Evolutionary conservation across 148 eudicot genomes (phyloP).

Genomic region (Chenopodium album): DNA sequence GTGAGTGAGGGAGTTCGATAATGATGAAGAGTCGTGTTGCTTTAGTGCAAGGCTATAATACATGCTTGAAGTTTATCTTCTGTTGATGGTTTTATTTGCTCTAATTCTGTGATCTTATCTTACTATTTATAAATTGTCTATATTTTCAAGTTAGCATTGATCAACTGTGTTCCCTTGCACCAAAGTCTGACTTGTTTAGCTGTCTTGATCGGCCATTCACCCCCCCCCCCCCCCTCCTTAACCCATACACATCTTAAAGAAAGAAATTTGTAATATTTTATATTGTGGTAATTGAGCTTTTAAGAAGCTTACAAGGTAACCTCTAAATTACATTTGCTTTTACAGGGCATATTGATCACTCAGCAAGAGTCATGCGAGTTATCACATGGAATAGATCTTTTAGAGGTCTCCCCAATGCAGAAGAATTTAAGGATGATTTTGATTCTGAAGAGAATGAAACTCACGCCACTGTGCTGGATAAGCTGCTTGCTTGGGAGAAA

Average conservation of each 20-base stretch:
- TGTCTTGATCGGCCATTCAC: no score
- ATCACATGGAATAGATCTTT: conserved; percentile 98
- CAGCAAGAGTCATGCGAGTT: conserved; percentile 90
- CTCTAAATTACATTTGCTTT: conserved; percentile 9
- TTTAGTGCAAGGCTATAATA: background rate
- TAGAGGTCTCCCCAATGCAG: conserved; percentile 52
- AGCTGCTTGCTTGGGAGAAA: conserved; percentile 98
- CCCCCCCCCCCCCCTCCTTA: no score
- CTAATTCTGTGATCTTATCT: background rate
- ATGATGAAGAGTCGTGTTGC: background rate
- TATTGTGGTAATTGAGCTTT: background rate
- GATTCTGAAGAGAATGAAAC: conserved; percentile 90
- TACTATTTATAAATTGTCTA: no score
- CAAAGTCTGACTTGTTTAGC: no score
- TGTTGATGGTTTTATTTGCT: conserved; percentile 7
- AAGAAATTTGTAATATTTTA: no score
- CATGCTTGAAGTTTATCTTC: background rate
- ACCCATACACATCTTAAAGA: no score
- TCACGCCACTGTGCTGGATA: conserved; percentile 92
- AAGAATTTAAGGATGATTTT: conserved; percentile 60
- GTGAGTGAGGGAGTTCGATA: background rate
- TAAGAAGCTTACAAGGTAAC: background rate
- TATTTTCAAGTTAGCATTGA: no score
- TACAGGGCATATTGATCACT: conserved; percentile 91
- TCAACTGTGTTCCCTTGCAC: no score